Evolutionary conservation across 2,329 filamentous ascomycete genomes (phyloP).

Genomic region (Penicillium sp.): DNA sequence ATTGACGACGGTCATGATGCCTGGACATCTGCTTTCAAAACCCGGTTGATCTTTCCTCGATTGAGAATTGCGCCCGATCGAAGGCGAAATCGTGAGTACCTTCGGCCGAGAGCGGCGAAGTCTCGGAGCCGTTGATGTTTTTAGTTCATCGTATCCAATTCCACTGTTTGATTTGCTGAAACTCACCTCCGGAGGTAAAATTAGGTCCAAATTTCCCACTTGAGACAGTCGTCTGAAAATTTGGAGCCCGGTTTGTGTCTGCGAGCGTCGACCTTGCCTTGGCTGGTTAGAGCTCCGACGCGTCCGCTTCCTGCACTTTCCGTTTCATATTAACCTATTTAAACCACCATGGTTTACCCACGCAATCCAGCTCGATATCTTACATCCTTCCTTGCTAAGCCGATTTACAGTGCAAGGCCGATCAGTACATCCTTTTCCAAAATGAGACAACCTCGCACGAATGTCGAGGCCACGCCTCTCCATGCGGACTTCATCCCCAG

Average conservation of each 20-base stretch:
- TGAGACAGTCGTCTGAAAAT: not conserved
- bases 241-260: not conserved
- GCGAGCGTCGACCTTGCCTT: not conserved
- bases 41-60: not conserved
- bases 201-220: not conserved
- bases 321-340: not conserved
- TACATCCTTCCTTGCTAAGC: not conserved
- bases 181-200: not conserved
- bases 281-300: not conserved
- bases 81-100: not conserved
- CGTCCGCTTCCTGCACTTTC: not conserved
- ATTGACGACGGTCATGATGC: not conserved
- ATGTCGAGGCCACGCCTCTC: not conserved
- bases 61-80: not conserved
- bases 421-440: not conserved
- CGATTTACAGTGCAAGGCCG: not conserved
- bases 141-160: not conserved
- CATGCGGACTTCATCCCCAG: slow-evolving; percentile 11
- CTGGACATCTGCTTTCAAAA: not conserved
- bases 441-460: not conserved
- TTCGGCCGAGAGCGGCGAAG: not conserved
- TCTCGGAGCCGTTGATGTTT: not conserved
- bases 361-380: not conserved
- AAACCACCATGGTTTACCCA: not conserved
- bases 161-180: not conserved